A percentile compares a stretch with the other conserved stretches of the same genome.
Conservation (phyloP, 2,329 filamentous ascomycete genomes). For the Dothistroma pini region DNA sequence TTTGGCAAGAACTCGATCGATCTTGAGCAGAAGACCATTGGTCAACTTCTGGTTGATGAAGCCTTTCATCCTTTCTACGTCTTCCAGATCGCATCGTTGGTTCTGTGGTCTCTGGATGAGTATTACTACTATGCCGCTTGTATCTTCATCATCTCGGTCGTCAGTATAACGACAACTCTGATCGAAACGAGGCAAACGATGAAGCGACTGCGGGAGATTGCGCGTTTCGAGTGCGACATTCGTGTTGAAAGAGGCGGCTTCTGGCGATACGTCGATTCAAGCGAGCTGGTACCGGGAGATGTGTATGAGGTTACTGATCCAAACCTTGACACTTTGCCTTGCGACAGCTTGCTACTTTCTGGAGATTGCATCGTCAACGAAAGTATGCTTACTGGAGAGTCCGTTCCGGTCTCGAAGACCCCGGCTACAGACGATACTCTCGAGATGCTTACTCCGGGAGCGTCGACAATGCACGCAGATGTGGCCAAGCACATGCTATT, state of each 20-base stretch:
- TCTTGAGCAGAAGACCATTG: constrained; percentile 81
- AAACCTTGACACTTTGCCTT: constrained; percentile 79
- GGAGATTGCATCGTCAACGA: constrained; percentile 99
- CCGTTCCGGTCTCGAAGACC: constrained; percentile 90
- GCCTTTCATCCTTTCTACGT: constrained; percentile 98
- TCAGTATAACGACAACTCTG: constrained; percentile 85
- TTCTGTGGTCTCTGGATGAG: constrained; percentile 91
- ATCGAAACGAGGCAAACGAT: constrained; percentile 91
- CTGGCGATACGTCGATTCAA: constrained; percentile 84
- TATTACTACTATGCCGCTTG: constrained; percentile 98
- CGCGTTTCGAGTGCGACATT: constrained; percentile 91
- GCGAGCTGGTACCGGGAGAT: constrained; percentile 89
- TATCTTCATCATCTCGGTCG: constrained; percentile 91
- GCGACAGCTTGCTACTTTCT: constrained; percentile 83
- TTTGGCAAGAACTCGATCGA: constrained; percentile 91
- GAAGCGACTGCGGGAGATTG: constrained; percentile 84
- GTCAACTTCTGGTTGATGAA: constrained; percentile 85
- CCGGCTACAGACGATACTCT: constrained; percentile 79
- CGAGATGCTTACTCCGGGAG: constrained; percentile 69
- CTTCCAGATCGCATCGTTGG: constrained; percentile 90
- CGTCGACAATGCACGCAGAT: constrained; percentile 77
- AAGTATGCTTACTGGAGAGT: constrained; percentile 97
- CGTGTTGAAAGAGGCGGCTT: constrained; percentile 92
- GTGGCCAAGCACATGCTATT: constrained; percentile 89
- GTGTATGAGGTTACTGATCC: constrained; percentile 97